Percentiles rank a stretch among this genome's conserved stretches.
These are phyloP conservation scores for Heritiera fomes DNA, from an alignment of 345 rosid genomes.

Conservation along the genomic window DNA sequence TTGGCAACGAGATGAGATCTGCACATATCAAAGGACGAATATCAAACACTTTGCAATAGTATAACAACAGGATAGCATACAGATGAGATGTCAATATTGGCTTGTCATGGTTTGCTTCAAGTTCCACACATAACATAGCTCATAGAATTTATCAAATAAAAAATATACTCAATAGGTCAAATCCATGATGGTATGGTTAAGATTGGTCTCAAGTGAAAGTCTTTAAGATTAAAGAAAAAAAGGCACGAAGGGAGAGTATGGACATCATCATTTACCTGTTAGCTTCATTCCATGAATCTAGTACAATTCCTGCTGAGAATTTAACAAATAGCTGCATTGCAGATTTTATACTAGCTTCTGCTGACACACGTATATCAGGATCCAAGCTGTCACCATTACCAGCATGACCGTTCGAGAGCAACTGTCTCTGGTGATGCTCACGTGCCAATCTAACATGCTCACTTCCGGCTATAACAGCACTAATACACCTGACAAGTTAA, in stretches of 20 bases:
- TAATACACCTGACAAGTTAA: constrained; percentile 71
- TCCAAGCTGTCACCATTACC: constrained; percentile 60
- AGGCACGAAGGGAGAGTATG: not conserved
- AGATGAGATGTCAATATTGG: not conserved
- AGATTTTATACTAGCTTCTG: constrained; percentile 89
- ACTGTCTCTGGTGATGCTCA: constrained; percentile 70
- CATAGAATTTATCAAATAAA: not conserved
- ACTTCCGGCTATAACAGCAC: constrained; percentile 90
- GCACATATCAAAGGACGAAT: constrained; percentile 21
- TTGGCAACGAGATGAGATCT: constrained; percentile 94
- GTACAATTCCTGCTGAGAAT: constrained; percentile 74
- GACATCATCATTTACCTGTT: constrained; percentile 54
- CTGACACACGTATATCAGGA: constrained; percentile 67
- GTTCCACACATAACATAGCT: not conserved
- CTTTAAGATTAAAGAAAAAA: not conserved
- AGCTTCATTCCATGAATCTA: constrained; percentile 86
- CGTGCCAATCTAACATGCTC: constrained; percentile 82
- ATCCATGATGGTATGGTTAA: too few species aligned
- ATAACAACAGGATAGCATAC: not conserved
- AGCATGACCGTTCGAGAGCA: constrained; percentile 71
- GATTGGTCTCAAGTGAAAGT: not conserved
- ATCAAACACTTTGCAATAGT: constrained; percentile 19
- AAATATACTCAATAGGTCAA: not conserved
- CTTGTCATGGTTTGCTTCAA: not conserved
- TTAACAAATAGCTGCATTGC: constrained; percentile 92